A percentile compares a stretch with the other conserved stretches of the same genome.
Conservation (phyloP, 225 moss, liverwort and hornwort genomes). For the Physcomitrellopsis africana region DNA sequence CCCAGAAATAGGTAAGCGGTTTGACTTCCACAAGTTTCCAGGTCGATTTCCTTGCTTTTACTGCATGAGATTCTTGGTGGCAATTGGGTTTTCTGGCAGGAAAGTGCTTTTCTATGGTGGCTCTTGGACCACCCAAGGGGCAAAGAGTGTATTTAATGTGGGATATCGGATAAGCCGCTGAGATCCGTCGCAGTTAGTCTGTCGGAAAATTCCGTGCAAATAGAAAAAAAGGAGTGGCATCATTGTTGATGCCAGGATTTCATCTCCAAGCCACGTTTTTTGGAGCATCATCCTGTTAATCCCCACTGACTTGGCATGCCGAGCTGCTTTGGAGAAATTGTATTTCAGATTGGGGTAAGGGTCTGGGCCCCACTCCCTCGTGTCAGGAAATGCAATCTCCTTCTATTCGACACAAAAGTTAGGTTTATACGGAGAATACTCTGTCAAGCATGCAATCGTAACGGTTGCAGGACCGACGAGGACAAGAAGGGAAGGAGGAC, state of each 20-base stretch:
- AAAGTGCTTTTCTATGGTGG: background rate
- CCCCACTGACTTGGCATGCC: background rate
- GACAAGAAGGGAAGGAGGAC: too few relatives aligned
- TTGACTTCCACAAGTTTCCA: too few relatives aligned
- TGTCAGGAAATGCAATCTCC: background rate
- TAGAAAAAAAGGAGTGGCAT: background rate
- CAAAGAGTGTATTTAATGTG: background rate
- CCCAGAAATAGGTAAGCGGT: too few relatives aligned
- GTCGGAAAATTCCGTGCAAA: background rate
- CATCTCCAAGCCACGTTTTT: too few relatives aligned
- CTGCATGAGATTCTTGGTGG: background rate
- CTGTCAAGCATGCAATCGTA: background rate
- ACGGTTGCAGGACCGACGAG: constrained; percentile 18
- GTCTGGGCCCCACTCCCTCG: background rate
- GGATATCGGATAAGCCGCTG: background rate
- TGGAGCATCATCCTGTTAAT: background rate
- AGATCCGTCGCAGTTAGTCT: background rate
- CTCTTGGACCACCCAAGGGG: background rate
- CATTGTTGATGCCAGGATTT: background rate
- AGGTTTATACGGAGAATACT: background rate
- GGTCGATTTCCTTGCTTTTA: too few relatives aligned
- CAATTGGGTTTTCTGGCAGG: background rate
- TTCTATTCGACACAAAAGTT: constrained; percentile 2
- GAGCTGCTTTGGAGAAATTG: background rate
- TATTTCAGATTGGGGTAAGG: background rate